Percentiles rank a stretch among this genome's conserved stretches.
Conservation (phyloP, 2,329 filamentous ascomycete species). For the Ophiostoma populinum region DNA sequence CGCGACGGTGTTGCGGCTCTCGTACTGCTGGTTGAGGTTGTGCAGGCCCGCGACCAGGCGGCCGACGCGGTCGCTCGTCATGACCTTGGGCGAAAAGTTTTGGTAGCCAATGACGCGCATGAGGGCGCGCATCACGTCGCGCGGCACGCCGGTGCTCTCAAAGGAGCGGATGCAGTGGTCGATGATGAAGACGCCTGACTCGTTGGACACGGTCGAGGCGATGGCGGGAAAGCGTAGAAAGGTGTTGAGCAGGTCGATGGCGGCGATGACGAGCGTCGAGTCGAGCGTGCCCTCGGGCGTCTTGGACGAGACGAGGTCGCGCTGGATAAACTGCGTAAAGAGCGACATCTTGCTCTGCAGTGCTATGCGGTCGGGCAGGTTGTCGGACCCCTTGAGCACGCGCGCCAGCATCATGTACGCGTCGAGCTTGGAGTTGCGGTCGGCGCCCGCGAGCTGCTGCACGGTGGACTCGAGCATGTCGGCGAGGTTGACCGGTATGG, state of each 20-base stretch:
- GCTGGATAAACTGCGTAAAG: conserved; percentile 65
- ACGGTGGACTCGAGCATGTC: conserved; percentile 75
- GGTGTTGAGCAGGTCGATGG: conserved; percentile 58
- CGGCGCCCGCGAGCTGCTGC: conserved; percentile 60
- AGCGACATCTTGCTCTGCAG: conserved; percentile 60
- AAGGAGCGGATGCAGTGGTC: conserved; percentile 65
- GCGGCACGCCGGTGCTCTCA: conserved; percentile 49
- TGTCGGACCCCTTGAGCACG: conserved; percentile 65
- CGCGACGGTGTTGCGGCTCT: conserved; percentile 58
- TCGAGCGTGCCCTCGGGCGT: conserved; percentile 40
- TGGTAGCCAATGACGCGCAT: conserved; percentile 70
- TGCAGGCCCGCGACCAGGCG: conserved; percentile 55
- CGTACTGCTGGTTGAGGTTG: conserved; percentile 55
- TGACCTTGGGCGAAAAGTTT: conserved; percentile 56
- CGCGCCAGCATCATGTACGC: conserved; percentile 69
- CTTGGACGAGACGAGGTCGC: conserved; percentile 51
- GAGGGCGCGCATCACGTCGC: conserved; percentile 61
- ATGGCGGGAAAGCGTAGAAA: conserved; percentile 62
- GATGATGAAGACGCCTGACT: conserved; percentile 64
- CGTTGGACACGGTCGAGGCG: conserved; percentile 50
- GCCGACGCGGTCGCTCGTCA: conserved; percentile 54
- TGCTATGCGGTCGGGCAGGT: conserved; percentile 57
- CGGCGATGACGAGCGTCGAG: conserved; percentile 55
- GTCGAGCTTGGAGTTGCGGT: conserved; percentile 59
- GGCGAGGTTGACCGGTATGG: conserved; percentile 39